Percentiles rank a stretch among this genome's conserved stretches.
Evolutionary conservation across 805 yeast species (phyloP).

Genomic region (Yarrowia phangngaensis): DNA sequence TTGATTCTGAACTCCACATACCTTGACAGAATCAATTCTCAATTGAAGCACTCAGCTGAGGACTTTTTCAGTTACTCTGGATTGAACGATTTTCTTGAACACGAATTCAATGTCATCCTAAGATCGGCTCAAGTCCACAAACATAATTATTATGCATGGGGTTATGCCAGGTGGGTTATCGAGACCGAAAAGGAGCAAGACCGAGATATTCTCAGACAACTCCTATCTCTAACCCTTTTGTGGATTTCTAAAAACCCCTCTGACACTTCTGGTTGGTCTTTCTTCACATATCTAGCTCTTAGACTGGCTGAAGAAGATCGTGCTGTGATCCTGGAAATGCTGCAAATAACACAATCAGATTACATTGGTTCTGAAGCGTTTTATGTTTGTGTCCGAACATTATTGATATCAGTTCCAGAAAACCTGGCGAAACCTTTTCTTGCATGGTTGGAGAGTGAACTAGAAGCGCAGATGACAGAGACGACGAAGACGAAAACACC

Average conservation of each 20-base stretch:
- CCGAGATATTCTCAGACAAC: slow-evolving; percentile 24
- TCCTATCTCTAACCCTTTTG: slow-evolving; percentile 27
- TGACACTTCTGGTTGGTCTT: slow-evolving; percentile 40
- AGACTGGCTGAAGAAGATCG: background rate
- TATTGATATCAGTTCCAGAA: background rate
- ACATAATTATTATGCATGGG: slow-evolving; percentile 50
- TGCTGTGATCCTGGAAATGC: slow-evolving; percentile 2
- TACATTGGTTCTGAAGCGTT: slow-evolving; percentile 32
- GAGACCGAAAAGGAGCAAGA: slow-evolving; percentile 28
- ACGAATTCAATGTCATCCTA: slow-evolving; percentile 37
- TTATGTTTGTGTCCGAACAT: slow-evolving; percentile 30
- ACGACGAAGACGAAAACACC: background rate
- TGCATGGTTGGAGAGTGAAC: background rate
- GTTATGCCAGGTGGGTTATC: slow-evolving; percentile 40
- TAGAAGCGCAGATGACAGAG: background rate
- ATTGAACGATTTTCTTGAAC: slow-evolving; percentile 2
- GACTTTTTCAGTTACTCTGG: background rate
- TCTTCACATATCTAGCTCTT: slow-evolving; percentile 29
- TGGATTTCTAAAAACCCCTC: slow-evolving; percentile 31
- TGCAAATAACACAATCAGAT: slow-evolving; percentile 11
- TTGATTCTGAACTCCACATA: background rate
- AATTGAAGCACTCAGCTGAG: background rate
- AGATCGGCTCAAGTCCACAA: slow-evolving; percentile 44
- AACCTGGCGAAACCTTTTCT: background rate
- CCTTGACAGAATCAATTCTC: background rate